Base-by-base conservation (phyloP, 1,284 basidiomycete genomes). In the Ganoderma multipileum region DNA sequence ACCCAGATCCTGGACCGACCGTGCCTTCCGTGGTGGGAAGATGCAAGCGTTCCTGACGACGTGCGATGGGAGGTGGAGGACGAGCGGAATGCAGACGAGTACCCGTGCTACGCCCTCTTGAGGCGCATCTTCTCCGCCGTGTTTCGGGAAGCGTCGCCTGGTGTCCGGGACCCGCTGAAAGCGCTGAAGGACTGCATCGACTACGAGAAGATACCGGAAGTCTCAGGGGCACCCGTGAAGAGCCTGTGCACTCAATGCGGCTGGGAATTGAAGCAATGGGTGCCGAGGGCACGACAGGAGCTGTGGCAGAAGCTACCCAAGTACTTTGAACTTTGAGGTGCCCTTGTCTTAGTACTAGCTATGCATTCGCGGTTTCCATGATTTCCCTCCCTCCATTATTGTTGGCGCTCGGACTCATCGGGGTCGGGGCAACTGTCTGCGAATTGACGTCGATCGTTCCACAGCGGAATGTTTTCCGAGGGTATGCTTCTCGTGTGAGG, bases 241-340 rank as follows among this genome's bases (percentile, higher is more conserved):
- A n/a, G 59, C 9, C 36, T 61, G 39, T 61, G 59, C 20, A 3
- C 12, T 1, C 8, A 14, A 3, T 61, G 59, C n/a, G 39, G n/a
- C 6, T 20, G 16, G 20, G 3, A 2, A 26, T 26, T 44, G 4
- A 23, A 20, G 26, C 39, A 26, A 7, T 61, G 39, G 59, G 39
- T 44, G 26, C n/a, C 38, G 20, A 0, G 30, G 39, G 26, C 28
- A 23, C 41, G 41, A 42, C 41, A 42, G 41, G 14, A 41, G 59
- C 41, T 44, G 23, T 61, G 59, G 59, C 16, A n/a, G 39, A 41
- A 7, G 20, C 39, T 61, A 8, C 59, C 59, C 9, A 39, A 61
- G n/a, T 61, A 42, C 39, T 61, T 61, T n/a, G 39, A 44, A 23
- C n/a, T n/a, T n/a, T n/a, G n/a, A n/a, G n/a, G 38, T 61, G n/a